Percentiles rank a stretch among this genome's conserved stretches.
Evolutionary conservation across 805 yeast species (phyloP).

Genomic region (Zygosaccharomyces bisporus): DNA sequence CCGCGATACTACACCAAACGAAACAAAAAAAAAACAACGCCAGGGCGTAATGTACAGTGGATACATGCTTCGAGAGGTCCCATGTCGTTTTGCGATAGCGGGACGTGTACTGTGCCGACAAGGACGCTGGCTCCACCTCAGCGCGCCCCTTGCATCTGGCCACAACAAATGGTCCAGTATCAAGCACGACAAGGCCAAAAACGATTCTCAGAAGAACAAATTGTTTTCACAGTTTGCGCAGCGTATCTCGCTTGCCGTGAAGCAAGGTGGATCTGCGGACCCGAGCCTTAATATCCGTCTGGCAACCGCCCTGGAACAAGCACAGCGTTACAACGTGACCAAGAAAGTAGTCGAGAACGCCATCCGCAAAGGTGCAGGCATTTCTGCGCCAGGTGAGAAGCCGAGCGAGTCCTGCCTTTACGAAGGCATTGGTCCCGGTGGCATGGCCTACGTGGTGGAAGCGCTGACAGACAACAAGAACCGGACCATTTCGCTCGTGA

Average conservation of each 20-base stretch:
- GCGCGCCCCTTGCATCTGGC: conserved; percentile 44
- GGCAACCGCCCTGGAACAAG: conserved; percentile 71
- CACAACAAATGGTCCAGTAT: conserved; percentile 96
- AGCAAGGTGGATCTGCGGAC: conserved; percentile 55
- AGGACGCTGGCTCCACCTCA: not conserved
- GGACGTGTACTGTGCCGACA: not conserved
- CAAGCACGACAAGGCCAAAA: conserved; percentile 89
- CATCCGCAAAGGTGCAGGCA: conserved; percentile 75
- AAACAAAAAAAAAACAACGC: too few species aligned
- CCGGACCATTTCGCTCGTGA: conserved; percentile 70
- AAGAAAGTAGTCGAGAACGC: conserved; percentile 87
- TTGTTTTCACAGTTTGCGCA: conserved; percentile 68
- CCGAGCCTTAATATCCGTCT: conserved; percentile 55
- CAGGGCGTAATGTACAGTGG: not conserved
- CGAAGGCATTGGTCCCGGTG: conserved; percentile 92
- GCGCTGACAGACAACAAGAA: conserved; percentile 87
- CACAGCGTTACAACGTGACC: conserved; percentile 67
- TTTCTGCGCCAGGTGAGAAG: conserved; percentile 45
- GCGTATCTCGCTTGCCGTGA: conserved; percentile 71
- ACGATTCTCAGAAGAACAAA: conserved; percentile 74
- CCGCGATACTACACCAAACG: not conserved
- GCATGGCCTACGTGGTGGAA: conserved; percentile 79
- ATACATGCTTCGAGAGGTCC: not conserved
- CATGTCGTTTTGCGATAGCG: not conserved
- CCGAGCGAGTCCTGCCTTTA: conserved; percentile 58